Evolutionary conservation across 2,329 filamentous ascomycete genomes (phyloP).

Genomic region (Trichophyton simii): DNA sequence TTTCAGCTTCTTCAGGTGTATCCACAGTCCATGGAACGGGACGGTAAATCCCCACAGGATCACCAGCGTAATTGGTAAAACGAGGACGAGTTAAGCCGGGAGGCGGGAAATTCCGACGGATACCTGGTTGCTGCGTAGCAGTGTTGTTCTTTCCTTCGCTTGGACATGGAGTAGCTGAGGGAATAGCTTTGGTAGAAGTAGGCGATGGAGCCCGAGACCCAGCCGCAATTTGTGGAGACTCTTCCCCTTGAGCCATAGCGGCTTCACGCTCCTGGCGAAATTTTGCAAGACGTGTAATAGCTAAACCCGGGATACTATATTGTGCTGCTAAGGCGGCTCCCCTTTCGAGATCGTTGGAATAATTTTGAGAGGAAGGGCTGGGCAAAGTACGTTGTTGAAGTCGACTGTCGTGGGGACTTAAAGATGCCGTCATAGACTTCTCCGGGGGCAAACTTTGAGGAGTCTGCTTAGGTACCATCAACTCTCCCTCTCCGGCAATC

Average conservation of each 20-base stretch:
- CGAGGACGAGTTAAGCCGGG: not conserved
- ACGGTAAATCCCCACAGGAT: not conserved
- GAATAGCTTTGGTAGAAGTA: not conserved
- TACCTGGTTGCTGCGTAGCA: not conserved
- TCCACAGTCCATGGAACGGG: conserved; percentile 1
- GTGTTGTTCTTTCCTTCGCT: no score
- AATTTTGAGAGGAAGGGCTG: not conserved
- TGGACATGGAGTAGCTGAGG: not conserved
- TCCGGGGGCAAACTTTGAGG: not conserved
- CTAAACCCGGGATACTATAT: not conserved
- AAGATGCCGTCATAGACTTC: not conserved
- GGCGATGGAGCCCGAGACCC: not conserved
- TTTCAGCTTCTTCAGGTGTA: not conserved
- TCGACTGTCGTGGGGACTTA: not conserved
- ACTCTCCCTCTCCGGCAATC: not conserved
- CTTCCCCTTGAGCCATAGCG: not conserved
- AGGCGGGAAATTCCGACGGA: not conserved
- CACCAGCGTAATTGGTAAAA: not conserved
- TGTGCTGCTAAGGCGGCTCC: not conserved
- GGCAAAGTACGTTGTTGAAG: not conserved
- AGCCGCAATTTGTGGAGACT: not conserved
- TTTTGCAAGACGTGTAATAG: no score
- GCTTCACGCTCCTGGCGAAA: not conserved
- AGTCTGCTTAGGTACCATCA: not conserved
- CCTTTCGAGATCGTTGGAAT: not conserved